Evolutionary conservation across 345 rosid species (phyloP).

Genomic region (Dovyalis caffra): DNA sequence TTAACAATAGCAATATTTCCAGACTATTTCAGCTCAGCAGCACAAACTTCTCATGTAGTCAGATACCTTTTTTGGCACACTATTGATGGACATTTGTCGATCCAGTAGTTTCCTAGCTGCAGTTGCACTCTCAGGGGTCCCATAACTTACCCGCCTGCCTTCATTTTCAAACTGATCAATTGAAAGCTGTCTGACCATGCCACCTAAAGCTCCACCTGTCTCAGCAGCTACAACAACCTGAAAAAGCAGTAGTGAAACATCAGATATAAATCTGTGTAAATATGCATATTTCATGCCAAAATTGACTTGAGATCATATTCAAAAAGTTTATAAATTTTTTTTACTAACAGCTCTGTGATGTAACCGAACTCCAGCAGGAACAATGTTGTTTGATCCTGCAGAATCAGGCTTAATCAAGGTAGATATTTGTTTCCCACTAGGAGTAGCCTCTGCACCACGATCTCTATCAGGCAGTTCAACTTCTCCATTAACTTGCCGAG

Average conservation of each 20-base stretch:
- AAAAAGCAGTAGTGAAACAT: constrained; percentile 17
- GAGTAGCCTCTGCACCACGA: constrained; percentile 89
- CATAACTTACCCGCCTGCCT: constrained; percentile 94
- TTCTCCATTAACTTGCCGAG: constrained; percentile 88
- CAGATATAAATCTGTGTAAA: neutral
- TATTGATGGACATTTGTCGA: constrained; percentile 91
- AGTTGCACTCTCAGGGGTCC: constrained; percentile 88
- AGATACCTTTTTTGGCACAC: constrained; percentile 90
- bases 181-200: constrained; percentile 95
- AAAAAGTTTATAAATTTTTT: constrained; percentile 6
- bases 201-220: constrained; percentile 96
- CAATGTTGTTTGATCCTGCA: constrained; percentile 49
- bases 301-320: neutral
- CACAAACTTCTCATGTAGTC: neutral
- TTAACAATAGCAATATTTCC: neutral
- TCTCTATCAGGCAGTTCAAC: constrained; percentile 87
- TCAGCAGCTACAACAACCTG: constrained; percentile 98
- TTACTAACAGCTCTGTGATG: constrained; percentile 95
- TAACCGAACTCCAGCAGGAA: constrained; percentile 82
- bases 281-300: constrained; percentile 14
- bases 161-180: constrained; percentile 98
- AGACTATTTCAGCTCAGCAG: neutral
- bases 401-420: constrained; percentile 73
- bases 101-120: constrained; percentile 96
- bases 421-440: constrained; percentile 78